Evolutionary conservation across 768 basidiomycete genomes (phyloP).

Genomic region (Psilocybe sp.): DNA sequence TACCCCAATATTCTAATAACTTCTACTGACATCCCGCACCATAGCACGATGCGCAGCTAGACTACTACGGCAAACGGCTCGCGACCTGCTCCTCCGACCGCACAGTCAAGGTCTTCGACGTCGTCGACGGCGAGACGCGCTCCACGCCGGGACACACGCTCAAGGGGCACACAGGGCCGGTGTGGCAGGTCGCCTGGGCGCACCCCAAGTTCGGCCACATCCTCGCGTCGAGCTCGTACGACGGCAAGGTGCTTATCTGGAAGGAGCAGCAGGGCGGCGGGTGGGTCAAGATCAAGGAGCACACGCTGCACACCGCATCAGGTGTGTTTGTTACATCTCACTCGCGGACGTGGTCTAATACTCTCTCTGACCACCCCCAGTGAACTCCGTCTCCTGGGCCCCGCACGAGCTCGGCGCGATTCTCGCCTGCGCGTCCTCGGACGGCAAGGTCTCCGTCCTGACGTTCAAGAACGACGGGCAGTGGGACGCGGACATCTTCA

Average conservation of each 20-base stretch:
- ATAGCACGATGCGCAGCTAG: slow-evolving; percentile 98
- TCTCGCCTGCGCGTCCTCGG: slow-evolving; percentile 93
- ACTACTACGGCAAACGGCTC: slow-evolving; percentile 95
- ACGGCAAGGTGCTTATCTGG: slow-evolving; percentile 98
- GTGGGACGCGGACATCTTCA: slow-evolving; percentile 93
- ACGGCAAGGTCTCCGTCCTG: slow-evolving; percentile 94
- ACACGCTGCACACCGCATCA: slow-evolving; percentile 89
- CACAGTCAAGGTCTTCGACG: slow-evolving; percentile 93
- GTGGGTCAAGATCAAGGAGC: slow-evolving; percentile 96
- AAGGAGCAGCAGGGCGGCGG: slow-evolving; percentile 78
- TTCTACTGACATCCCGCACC: neutral
- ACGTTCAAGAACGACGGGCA: slow-evolving; percentile 98
- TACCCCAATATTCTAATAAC: slow-evolving; percentile 2
- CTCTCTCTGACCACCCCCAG: slow-evolving; percentile 34
- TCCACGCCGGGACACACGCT: slow-evolving; percentile 67
- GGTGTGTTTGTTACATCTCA: slow-evolving; percentile 39
- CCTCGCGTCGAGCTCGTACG: slow-evolving; percentile 97
- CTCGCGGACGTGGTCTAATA: no score
- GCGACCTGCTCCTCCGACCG: slow-evolving; percentile 97
- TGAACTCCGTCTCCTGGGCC: slow-evolving; percentile 99
- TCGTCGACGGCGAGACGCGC: slow-evolving; percentile 83
- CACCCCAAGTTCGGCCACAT: slow-evolving; percentile 97
- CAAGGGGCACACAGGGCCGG: slow-evolving; percentile 94
- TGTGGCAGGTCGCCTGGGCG: slow-evolving; percentile 98
- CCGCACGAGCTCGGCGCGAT: slow-evolving; percentile 97